A percentile compares a stretch with the other conserved stretches of the same genome.
Conservation (phyloP, 106 monocot genomes). For the Platanthera zijinensis region DNA sequence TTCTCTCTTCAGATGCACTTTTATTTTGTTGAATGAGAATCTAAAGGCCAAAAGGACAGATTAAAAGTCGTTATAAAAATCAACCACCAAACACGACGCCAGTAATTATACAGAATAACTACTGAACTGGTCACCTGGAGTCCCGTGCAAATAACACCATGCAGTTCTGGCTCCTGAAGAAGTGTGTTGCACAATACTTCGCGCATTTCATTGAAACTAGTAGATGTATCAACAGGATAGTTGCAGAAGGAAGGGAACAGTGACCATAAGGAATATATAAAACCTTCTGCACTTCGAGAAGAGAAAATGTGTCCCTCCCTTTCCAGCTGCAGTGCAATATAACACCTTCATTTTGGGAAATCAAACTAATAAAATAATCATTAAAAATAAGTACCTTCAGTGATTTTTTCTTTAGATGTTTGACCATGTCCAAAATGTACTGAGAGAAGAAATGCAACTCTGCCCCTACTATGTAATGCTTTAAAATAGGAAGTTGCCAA, state of each 20-base stretch:
- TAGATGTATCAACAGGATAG: conserved; percentile 67
- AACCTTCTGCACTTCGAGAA: conserved; percentile 55
- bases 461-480: conserved; percentile 80
- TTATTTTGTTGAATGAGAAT: conserved; percentile 81
- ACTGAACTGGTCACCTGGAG: conserved; percentile 48
- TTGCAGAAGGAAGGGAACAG: conserved; percentile 91
- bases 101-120: not conserved
- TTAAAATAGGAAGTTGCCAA: conserved; percentile 83
- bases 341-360: conserved; percentile 7
- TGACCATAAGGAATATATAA: conserved; percentile 79
- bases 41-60: conserved; percentile 26
- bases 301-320: conserved; percentile 55
- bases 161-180: conserved; percentile 51
- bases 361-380: not conserved
- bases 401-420: conserved; percentile 33
- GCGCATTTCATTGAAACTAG: conserved; percentile 44
- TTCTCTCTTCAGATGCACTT: conserved; percentile 16
- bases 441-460: conserved; percentile 52
- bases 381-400: conserved; percentile 39
- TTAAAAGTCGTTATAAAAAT: not conserved
- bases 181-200: conserved; percentile 51
- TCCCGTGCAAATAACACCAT: conserved; percentile 77
- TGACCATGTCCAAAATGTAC: conserved; percentile 34
- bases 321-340: conserved; percentile 42
- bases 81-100: not conserved